phyloP scores from a whole-genome alignment of 129 eudicot genomes.

The Lactuca saligna region DNA sequence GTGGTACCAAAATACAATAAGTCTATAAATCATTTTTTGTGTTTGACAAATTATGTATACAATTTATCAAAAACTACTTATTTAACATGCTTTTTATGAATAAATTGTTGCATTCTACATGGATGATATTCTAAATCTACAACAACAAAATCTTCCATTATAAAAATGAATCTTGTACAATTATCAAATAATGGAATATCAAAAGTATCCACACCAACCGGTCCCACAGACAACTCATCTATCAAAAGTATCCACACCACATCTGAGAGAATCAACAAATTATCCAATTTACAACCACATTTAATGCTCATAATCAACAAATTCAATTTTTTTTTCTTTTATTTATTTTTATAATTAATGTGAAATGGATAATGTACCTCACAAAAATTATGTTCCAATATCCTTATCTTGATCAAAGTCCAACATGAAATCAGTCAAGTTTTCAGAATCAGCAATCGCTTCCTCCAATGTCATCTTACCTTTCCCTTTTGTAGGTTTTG shows the following conservation, averaged over 20 bases:
- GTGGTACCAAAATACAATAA: too few relatives aligned
- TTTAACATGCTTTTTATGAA: too few relatives aligned
- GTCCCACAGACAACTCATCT: not conserved
- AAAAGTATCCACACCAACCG: not conserved
- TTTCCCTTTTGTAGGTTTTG: slow-evolving; percentile 63
- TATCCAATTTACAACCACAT: not conserved
- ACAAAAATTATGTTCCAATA: not conserved
- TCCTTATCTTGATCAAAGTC: slow-evolving; percentile 84
- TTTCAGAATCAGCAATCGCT: slow-evolving; percentile 89
- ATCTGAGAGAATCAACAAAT: slow-evolving; percentile 9
- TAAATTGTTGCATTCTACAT: too few relatives aligned
- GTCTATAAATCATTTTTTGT: too few relatives aligned
- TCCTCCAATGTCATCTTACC: slow-evolving; percentile 72
- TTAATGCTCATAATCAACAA: not conserved
- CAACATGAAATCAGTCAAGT: slow-evolving; percentile 87
- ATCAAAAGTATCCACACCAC: not conserved
- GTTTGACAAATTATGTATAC: too few relatives aligned
- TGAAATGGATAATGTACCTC: slow-evolving; percentile 17
- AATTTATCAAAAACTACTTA: too few relatives aligned
- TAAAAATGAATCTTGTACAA: too few relatives aligned
- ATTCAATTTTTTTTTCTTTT: too few relatives aligned
- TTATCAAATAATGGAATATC: too few relatives aligned
- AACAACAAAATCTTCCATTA: too few relatives aligned
- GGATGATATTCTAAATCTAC: too few relatives aligned
- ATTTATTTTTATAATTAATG: not conserved